Evolutionary conservation across 768 basidiomycete genomes (phyloP).

Genomic region (Boletus sp.): DNA sequence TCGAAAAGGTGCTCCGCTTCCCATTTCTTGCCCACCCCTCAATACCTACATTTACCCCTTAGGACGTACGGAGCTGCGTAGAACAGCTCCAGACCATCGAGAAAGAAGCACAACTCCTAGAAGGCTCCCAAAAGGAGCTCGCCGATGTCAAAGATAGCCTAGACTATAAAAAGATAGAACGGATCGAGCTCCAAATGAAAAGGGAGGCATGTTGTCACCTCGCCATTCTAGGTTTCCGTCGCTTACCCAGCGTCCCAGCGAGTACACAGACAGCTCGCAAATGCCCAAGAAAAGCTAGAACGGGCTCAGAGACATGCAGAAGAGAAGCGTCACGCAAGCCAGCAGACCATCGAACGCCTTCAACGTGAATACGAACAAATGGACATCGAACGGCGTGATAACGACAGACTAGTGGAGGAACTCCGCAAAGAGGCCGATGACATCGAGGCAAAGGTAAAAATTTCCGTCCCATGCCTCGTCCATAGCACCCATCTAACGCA

Average conservation of each 20-base stretch:
- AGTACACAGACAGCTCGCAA: slow-evolving; percentile 71
- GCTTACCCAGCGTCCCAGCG: slow-evolving; percentile 45
- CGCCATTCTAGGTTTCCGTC: neutral
- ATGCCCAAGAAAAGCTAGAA: slow-evolving; percentile 80
- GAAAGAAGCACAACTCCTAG: slow-evolving; percentile 61
- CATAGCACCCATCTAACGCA: neutral
- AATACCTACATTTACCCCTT: neutral
- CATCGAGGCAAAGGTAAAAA: slow-evolving; percentile 58
- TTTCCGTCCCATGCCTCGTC: neutral
- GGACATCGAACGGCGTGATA: slow-evolving; percentile 70
- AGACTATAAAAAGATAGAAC: slow-evolving; percentile 72
- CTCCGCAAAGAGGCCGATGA: slow-evolving; percentile 66
- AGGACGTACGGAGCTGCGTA: slow-evolving; percentile 71
- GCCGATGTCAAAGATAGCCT: slow-evolving; percentile 64
- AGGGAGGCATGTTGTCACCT: slow-evolving; percentile 51
- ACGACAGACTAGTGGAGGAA: slow-evolving; percentile 77
- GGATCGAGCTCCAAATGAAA: slow-evolving; percentile 61
- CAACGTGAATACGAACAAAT: slow-evolving; percentile 79
- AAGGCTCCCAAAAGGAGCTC: slow-evolving; percentile 62
- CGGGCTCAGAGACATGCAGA: slow-evolving; percentile 76
- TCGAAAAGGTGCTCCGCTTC: slow-evolving; percentile 65
- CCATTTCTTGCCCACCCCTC: neutral
- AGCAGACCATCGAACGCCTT: slow-evolving; percentile 69
- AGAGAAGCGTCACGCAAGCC: slow-evolving; percentile 72
- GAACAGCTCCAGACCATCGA: slow-evolving; percentile 77